Percentiles rank a stretch among this genome's conserved stretches.
These are phyloP conservation scores for Aspergillus bridgeri DNA, from an alignment of 495 filamentous ascomycete genomes.

Conservation along the genomic window DNA sequence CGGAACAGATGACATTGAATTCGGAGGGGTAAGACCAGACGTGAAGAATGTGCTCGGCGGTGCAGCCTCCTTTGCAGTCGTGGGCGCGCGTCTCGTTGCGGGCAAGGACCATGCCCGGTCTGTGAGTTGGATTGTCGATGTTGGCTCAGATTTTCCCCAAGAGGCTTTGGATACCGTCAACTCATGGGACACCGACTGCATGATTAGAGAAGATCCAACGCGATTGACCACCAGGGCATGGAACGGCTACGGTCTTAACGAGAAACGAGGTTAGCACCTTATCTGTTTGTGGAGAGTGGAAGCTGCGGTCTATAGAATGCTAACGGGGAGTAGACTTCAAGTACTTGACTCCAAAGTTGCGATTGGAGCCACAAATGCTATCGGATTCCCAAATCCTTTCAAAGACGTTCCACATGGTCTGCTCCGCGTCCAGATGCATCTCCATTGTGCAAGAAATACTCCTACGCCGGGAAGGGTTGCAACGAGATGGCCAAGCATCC, in stretches of 20 bases:
- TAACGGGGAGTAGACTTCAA: constrained; percentile 63
- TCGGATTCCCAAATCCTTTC: constrained; percentile 59
- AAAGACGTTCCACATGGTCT: constrained; percentile 83
- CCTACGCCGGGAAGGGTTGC: constrained; percentile 38
- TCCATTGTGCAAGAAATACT: constrained; percentile 64
- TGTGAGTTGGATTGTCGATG: constrained; percentile 89
- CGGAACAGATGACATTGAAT: constrained; percentile 83
- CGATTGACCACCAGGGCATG: constrained; percentile 84
- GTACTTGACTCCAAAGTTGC: constrained; percentile 83
- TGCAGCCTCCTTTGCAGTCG: constrained; percentile 77
- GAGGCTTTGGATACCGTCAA: constrained; percentile 58
- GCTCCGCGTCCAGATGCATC: constrained; percentile 73
- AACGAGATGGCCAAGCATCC: constrained; percentile 22
- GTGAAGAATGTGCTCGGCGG: constrained; percentile 77
- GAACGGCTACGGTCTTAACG: constrained; percentile 73
- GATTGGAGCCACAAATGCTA: constrained; percentile 62
- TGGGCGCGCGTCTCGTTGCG: constrained; percentile 86
- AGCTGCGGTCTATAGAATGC: constrained; percentile 10
- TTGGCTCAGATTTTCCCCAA: constrained; percentile 78
- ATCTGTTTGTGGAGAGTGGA: background rate
- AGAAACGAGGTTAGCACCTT: constrained; percentile 48
- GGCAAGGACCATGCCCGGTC: constrained; percentile 40
- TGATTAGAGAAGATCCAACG: constrained; percentile 61
- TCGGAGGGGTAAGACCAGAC: constrained; percentile 49
- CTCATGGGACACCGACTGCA: constrained; percentile 68